These are phyloP conservation scores for Rubia occidens DNA, from an alignment of 305 asterid species.

Conservation along the genomic window DNA sequence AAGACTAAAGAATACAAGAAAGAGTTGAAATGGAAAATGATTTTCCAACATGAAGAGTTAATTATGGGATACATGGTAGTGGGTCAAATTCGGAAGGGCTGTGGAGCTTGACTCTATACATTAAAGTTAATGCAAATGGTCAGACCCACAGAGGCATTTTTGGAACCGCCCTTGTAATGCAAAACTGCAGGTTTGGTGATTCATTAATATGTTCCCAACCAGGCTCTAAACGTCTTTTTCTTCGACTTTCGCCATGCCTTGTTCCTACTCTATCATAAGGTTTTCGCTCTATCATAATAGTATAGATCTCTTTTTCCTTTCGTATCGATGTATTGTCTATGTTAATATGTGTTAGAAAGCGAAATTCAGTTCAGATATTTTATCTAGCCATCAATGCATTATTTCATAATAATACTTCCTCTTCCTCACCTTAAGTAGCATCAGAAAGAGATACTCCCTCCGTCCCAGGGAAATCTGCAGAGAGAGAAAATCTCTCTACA, in stretches of 20 bases:
- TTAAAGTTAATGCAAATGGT: not conserved
- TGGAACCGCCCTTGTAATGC: constrained; percentile 17
- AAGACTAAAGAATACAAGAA: constrained; percentile 7
- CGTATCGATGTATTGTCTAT: too few species aligned
- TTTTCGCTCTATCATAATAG: not conserved
- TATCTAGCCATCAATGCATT: too few species aligned
- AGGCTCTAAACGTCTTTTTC: constrained; percentile 4
- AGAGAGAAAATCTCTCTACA: too few species aligned
- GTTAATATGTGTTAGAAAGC: too few species aligned
- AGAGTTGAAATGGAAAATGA: not conserved
- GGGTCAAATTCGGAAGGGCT: not conserved
- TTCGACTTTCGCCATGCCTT: constrained; percentile 15
- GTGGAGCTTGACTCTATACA: not conserved
- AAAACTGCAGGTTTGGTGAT: constrained; percentile 9
- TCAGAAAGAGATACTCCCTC: too few species aligned
- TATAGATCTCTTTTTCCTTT: too few species aligned
- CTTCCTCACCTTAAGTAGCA: too few species aligned
- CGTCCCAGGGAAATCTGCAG: too few species aligned
- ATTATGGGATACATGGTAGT: not conserved
- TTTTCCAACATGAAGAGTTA: not conserved
- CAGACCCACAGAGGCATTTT: constrained; percentile 3
- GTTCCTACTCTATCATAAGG: not conserved
- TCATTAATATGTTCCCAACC: constrained; percentile 3
- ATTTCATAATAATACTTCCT: too few species aligned
- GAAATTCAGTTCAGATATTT: too few species aligned